These are phyloP conservation scores for Pseudonectria buxi DNA, from an alignment of 2,329 filamentous ascomycete genomes.

Conservation along the genomic window DNA sequence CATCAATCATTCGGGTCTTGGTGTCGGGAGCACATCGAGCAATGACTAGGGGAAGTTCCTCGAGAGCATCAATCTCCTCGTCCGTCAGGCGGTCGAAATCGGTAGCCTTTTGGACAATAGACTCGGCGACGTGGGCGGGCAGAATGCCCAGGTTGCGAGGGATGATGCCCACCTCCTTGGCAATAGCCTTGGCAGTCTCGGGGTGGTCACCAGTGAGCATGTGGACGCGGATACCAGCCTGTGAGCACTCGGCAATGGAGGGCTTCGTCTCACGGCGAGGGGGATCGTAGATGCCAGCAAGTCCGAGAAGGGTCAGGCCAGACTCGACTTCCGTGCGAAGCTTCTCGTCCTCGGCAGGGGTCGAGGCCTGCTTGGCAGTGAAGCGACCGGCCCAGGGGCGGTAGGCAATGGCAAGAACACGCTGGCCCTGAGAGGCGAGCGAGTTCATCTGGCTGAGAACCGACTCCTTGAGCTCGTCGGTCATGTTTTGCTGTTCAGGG, in stretches of 20 bases:
- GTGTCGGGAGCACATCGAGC: constrained; percentile 79
- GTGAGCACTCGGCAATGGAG: constrained; percentile 63
- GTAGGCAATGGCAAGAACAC: constrained; percentile 66
- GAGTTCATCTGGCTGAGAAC: constrained; percentile 49
- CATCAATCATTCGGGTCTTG: constrained; percentile 87
- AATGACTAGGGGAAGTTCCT: constrained; percentile 71
- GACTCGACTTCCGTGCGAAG: constrained; percentile 58
- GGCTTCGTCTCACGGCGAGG: constrained; percentile 73
- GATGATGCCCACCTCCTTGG: constrained; percentile 71
- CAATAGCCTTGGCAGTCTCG: constrained; percentile 71
- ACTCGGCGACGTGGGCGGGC: constrained; percentile 54
- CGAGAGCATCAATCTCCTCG: constrained; percentile 66
- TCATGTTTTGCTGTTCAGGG: constrained; percentile 37
- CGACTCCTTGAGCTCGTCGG: constrained; percentile 41
- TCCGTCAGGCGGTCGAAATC: constrained; percentile 75
- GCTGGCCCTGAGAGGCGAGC: constrained; percentile 61
- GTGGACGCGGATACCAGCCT: constrained; percentile 70
- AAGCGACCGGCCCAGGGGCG: constrained; percentile 50
- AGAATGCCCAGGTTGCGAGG: constrained; percentile 54
- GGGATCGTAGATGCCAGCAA: constrained; percentile 81
- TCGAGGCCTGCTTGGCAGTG: constrained; percentile 26
- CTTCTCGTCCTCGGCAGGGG: constrained; percentile 34
- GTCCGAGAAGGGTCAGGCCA: constrained; percentile 66
- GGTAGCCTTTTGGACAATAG: constrained; percentile 67
- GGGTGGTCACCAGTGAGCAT: constrained; percentile 83